Evolutionary conservation across 1,284 basidiomycete species (phyloP).

Genomic region (Acaromyces ingoldii): DNA sequence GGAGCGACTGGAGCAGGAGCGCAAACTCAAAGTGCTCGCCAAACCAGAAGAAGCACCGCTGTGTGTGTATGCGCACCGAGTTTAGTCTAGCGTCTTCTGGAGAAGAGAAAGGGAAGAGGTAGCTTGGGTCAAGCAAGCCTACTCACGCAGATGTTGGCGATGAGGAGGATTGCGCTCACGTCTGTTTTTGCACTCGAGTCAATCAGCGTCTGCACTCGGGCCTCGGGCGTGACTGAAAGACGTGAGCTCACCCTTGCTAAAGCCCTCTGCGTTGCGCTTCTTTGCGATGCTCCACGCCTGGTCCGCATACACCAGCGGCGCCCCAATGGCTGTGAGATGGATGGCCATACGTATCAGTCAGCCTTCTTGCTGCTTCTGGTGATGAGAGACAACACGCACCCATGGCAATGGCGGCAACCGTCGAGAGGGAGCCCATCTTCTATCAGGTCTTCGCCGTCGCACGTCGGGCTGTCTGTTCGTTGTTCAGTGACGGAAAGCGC

Average conservation of each 20-base stretch:
- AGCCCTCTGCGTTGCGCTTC: constrained; percentile 66
- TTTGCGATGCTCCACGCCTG: constrained; percentile 53
- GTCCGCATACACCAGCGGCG: constrained; percentile 41
- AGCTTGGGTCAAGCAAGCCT: too few relatives aligned
- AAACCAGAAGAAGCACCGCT: constrained; percentile 66
- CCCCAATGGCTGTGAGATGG: constrained; percentile 24
- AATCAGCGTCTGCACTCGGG: too few relatives aligned
- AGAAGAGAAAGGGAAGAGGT: too few relatives aligned
- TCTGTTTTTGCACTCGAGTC: too few relatives aligned
- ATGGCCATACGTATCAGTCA: background rate
- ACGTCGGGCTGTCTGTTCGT: too few relatives aligned
- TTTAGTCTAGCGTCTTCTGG: too few relatives aligned
- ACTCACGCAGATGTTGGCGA: constrained; percentile 45
- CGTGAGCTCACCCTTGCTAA: constrained; percentile 56
- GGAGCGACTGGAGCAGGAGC: constrained; percentile 28
- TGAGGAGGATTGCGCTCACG: constrained; percentile 36
- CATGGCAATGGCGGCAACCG: constrained; percentile 4
- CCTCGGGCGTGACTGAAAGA: background rate
- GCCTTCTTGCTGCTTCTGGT: background rate
- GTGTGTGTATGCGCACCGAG: too few relatives aligned
- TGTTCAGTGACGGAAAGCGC: too few relatives aligned
- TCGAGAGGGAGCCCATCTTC: background rate
- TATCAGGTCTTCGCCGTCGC: too few relatives aligned
- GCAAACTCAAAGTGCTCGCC: constrained; percentile 67
- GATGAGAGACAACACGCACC: background rate